Conservation (phyloP, 129 eudicot species). For the Artemisia argyi region DNA sequence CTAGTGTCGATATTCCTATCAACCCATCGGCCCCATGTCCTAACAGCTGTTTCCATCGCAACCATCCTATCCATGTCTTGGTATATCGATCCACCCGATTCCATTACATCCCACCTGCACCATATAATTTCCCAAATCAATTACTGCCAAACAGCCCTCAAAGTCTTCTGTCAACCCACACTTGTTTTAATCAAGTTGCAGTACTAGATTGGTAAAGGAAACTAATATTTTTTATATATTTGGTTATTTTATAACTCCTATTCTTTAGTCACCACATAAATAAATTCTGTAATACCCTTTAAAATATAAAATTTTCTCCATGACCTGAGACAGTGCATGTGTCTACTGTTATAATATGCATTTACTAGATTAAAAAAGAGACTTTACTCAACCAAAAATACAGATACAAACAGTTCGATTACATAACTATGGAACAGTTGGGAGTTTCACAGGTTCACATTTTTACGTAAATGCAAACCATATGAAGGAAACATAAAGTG, state of each 20-base stretch:
- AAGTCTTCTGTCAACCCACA: conserved; percentile 6
- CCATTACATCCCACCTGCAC: conserved; percentile 88
- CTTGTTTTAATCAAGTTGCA: not conserved
- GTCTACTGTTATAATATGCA: too few species aligned
- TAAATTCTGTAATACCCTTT: not conserved
- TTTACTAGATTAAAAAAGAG: too few species aligned
- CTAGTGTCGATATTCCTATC: conserved; percentile 62
- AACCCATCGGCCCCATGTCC: conserved; percentile 92
- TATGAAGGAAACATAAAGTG: too few species aligned
- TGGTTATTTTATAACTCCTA: not conserved
- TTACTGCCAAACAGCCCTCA: not conserved
- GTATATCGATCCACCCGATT: conserved; percentile 61
- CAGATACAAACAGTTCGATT: too few species aligned
- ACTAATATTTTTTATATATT: not conserved
- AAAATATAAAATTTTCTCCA: too few species aligned
- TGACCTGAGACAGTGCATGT: too few species aligned
- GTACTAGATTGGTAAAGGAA: not conserved
- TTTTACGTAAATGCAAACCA: too few species aligned
- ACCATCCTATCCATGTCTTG: conserved; percentile 79
- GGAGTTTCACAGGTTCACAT: too few species aligned
- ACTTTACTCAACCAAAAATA: too few species aligned
- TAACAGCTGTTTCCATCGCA: conserved; percentile 69
- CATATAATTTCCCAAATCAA: not conserved
- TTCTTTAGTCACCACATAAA: not conserved
- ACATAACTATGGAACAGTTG: too few species aligned